Conservation (phyloP, 805 yeast genomes). For the Schwanniomyces sp. region DNA sequence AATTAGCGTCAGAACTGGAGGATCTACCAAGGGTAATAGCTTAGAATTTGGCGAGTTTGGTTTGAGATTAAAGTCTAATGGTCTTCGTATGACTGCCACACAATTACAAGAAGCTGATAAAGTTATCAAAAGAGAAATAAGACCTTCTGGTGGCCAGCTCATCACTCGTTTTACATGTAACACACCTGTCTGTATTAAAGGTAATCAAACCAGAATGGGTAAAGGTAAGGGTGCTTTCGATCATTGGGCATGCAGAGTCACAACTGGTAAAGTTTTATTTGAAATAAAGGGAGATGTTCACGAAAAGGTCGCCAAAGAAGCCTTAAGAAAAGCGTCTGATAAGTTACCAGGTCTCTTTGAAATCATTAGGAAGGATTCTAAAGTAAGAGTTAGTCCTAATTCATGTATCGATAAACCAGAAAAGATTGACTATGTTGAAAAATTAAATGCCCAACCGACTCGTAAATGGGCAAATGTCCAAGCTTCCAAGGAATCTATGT, state of each 20-base stretch:
- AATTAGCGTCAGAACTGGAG: conserved; percentile 92
- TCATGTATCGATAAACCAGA: conserved; percentile 49
- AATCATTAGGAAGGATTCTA: conserved; percentile 63
- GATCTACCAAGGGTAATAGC: conserved; percentile 85
- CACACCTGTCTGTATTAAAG: conserved; percentile 91
- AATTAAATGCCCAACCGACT: conserved; percentile 60
- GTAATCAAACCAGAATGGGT: conserved; percentile 99
- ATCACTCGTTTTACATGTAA: conserved; percentile 82
- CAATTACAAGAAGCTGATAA: conserved; percentile 91
- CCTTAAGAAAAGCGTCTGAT: conserved; percentile 83
- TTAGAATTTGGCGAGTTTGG: conserved; percentile 83
- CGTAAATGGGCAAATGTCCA: conserved; percentile 58
- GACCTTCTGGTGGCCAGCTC: conserved; percentile 73
- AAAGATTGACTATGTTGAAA: conserved; percentile 52
- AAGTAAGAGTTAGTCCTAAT: conserved; percentile 71
- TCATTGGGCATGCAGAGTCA: conserved; percentile 95
- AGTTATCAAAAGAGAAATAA: conserved; percentile 77
- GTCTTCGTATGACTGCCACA: conserved; percentile 78
- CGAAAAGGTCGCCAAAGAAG: conserved; percentile 87
- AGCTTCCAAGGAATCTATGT: conserved; percentile 50
- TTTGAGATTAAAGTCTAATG: conserved; percentile 83
- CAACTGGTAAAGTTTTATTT: conserved; percentile 90
- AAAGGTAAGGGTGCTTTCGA: conserved; percentile 98
- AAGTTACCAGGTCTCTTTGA: conserved; percentile 93
- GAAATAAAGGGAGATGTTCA: conserved; percentile 83